Base-by-base conservation (phyloP, 1,284 basidiomycete species). In the Phlebopus sp. region DNA sequence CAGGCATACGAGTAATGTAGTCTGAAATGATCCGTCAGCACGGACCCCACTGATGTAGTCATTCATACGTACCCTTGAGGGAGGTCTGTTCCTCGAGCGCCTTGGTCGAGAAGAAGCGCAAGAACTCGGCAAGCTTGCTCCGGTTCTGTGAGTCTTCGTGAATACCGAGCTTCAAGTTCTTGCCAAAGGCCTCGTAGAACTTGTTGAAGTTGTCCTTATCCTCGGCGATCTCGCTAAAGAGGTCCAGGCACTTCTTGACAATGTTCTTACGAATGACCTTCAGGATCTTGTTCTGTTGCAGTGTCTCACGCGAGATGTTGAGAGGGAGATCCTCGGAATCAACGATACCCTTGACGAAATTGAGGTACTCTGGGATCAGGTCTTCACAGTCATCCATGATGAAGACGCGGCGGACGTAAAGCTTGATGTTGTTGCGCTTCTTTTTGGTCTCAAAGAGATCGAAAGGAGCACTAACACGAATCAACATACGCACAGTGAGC, bases 351-450 rank as follows among this genome's bases (percentile, higher is more conserved):
- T 97, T 97, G 76, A 98, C 86, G 69, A 99, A 99, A 85, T 98
- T 99, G 73, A 99, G 92, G 82, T 99, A 99, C 75, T 99, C 97
- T 64, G 97, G 97, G 68, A 99, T 98, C 69, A 99, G 79, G 67
- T 99, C 97, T 78, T 99, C 97, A 71, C 95, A 98, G 77, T 99
- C 96, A 75, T 99, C 96, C 91, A 97, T 97, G 82, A 99, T 99
- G 81, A 99, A 99, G 64, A 99, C 96, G 52, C 97, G 93, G 78
- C 97, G 94, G 62, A 99, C 97, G 72, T 99, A 99, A 71, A 99
- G 93, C 81, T 99, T 99, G 83, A 99, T 98, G 90, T 98, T 99
- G 85, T 98, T 98, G 68, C 96, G 92, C 86, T 99, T 99, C 91
- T 99, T 99, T 90, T 99, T 99, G 60, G 90, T 92, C 81, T 99